Evolutionary conservation across 768 basidiomycete genomes (phyloP).

Genomic region (Boletellus sp.): DNA sequence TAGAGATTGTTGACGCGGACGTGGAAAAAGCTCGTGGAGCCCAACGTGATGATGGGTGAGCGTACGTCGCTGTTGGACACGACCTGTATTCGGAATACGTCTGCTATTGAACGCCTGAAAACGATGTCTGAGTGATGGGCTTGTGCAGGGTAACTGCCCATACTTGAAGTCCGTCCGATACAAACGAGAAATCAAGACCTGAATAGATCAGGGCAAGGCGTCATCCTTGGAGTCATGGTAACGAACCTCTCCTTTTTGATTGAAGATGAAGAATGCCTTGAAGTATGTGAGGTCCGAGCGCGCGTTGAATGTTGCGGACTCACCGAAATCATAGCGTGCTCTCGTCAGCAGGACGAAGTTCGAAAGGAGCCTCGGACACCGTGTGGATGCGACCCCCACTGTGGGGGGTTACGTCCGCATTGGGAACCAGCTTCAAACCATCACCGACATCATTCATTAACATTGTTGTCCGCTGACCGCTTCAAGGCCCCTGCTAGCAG

Average conservation of each 20-base stretch:
- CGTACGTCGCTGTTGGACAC: constrained; percentile 96
- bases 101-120: constrained; percentile 87
- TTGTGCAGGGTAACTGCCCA: constrained; percentile 23
- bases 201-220: not conserved
- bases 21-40: constrained; percentile 98
- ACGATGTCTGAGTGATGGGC: constrained; percentile 1
- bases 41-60: constrained; percentile 95
- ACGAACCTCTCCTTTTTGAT: constrained; percentile 95
- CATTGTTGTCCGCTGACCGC: too few relatives aligned
- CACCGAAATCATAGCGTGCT: constrained; percentile 44
- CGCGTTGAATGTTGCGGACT: constrained; percentile 14
- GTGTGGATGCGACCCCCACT: constrained; percentile 5
- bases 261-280: constrained; percentile 98
- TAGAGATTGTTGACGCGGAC: constrained; percentile 95
- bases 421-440: too few relatives aligned
- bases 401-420: constrained; percentile 8
- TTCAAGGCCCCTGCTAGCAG: too few relatives aligned
- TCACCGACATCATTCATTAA: too few relatives aligned
- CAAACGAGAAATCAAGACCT: constrained; percentile 95
- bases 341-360: constrained; percentile 5
- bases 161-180: constrained; percentile 98
- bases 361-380: not conserved
- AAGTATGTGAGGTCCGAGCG: constrained; percentile 1
- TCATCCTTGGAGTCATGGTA: not conserved
- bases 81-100: constrained; percentile 98